Evolutionary conservation across 2,329 filamentous ascomycete genomes (phyloP), one percentile per base, ranked within the genome.

Genomic region (Ceratocystis huliohia): DNA sequence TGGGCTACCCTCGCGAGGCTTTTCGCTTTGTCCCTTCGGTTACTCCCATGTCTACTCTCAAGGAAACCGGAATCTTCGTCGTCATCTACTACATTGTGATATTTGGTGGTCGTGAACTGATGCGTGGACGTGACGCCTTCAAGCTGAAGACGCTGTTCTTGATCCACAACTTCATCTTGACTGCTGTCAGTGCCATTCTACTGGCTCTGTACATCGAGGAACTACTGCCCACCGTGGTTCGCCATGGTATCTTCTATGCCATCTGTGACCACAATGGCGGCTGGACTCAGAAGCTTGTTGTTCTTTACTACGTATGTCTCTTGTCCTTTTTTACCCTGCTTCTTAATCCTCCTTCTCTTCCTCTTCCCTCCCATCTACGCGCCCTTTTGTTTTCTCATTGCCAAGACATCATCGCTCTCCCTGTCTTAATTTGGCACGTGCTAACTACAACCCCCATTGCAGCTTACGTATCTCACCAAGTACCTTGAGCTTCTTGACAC

Each of bases 381-480:
- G 17, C 22, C 22, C 53, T 48, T 48, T 59, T 8, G 6, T 46
- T 46, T 15, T 30, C 17, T 10, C 37, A 15, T 41, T 50, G 45
- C 61, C 41, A 20, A 48, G 61, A n/a, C 28, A 57, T 15, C 1
- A 1, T n/a, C 5, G 50, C 13, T 25, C 13, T 41, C 37, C 3
- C 37, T 13, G 10, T 13, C 37, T 15, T 15, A 1, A 15, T 41
- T 15, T 15, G 37, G 37, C 37, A 65, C 61, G 41, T 68, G 46
- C 64, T 68, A 68, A 68, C 61, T 30, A 50, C 30, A 33, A 41
- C 13, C 15, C 37, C 62, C 56, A 20, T 33, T 53, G 20, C 74
- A 96, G 92, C 83, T 97, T 75, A 97, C 95, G 82, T 97, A 97
- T 81, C 84, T 96, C 66, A 97, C 92, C 79, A 97, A 97, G 79